Base-by-base conservation (phyloP, 129 eudicot species). In the Artemisia tridentata region DNA sequence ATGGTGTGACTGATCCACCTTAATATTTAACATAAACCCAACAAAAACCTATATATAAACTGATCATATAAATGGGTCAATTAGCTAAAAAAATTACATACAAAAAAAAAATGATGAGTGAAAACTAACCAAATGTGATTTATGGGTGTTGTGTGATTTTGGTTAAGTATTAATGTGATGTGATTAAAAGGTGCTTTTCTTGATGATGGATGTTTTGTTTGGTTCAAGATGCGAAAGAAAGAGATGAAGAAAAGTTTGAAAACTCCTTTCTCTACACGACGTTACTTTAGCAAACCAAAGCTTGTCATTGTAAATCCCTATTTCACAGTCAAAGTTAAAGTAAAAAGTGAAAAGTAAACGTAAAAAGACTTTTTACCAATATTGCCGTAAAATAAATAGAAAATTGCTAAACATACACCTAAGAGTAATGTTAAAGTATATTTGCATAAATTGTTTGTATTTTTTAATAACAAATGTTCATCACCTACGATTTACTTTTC, bases 241-340 rank as follows among this genome's bases (percentile, higher is more conserved):
- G 41, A 55, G 50, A 65, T 51, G 72, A 57, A 10, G 50, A 56
- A 75, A 29, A 61, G 10, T 67, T 66, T 75, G 73, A 75, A 67
- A 75, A 75, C 80, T 67, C 74, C 68, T 75, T 75, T 65, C 79
- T 67, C 73, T 8, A 59, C 73, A 75, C 72, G 46, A 63, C 72
- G 72, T 71, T 14, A 34, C 43, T 31, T 34, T 1, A 6, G 43
- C 43, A 34, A 0, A 34, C 43, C 43, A 6, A 34, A 34, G 43
- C 43, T 34, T 34, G 41, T 34, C 7, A 7, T 34, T 34, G 41
- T 34, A 34, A 34, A 34, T 34, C 41, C 41, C 8, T 8, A 34
- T 34, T 34, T 34, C 9, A 34, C 2, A 1, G 43, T 34, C 17
- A 47, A 43, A 21, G 19, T 16, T 53, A 4, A 31, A 31, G 25